Base-by-base conservation (phyloP, 1,284 basidiomycete genomes). In the Anthracocystis walkeri region DNA sequence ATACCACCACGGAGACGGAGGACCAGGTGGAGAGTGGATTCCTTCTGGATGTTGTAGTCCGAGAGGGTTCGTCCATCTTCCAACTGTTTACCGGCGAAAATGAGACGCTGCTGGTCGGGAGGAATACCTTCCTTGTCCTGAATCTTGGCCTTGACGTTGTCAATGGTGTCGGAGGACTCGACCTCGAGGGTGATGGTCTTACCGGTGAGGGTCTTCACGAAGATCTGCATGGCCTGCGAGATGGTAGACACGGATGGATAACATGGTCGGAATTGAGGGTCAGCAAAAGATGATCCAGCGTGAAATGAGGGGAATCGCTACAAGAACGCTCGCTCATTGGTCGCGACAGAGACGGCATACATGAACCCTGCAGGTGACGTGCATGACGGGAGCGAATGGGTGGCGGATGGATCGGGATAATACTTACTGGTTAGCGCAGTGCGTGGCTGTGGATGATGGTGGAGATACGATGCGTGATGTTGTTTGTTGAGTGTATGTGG, bases 141-240 rank as follows among this genome's bases (percentile, higher is more conserved):
- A 55, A 85, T 44, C 85, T 82, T 82, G 50, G 76, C 78, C 75
- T 82, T 82, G 63, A 82, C 77, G 90, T 96, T 96, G 89, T 97
- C 94, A 88, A 97, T 95, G 76, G 95, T 95, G 89, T 96, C 94
- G 70, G 92, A 66, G 88, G 89, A 86, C 88, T 96, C 94, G 78
- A 96, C 94, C 90, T 93, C 87, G 90, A 93, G 63, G 84, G 94
- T 96, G 89, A 97, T 96, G 79, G 94, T 97, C 90, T 97, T 98
- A 87, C 96, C 95, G 89, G 95, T 97, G 80, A 98, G 93, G 90
- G 93, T 83, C 81, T 85, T 85, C 67, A 85, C 83, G 45, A 84
- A 84, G 62, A 85, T 82, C 60, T 84, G 77, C 77, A 80, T 77
- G 61, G 44, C 58, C 67, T 70, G 61, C 21, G 16, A 20, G 27